A percentile compares a stretch with the other conserved stretches of the same genome.
Conservation (phyloP, 495 filamentous ascomycete genomes). For the Zalerion maritima region DNA sequence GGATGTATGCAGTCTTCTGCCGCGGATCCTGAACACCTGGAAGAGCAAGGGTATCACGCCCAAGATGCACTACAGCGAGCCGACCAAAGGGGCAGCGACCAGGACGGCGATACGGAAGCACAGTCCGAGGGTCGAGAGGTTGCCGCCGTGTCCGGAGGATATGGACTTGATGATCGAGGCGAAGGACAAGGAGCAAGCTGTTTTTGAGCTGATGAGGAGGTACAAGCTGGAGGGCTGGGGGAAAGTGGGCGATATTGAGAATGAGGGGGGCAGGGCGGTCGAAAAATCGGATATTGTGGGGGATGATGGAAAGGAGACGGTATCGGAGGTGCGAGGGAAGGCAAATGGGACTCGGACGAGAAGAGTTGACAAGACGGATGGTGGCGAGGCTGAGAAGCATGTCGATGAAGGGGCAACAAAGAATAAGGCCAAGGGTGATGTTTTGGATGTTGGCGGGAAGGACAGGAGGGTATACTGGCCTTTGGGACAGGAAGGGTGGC, state of each 20-base stretch:
- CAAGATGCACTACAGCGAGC: conserved; percentile 95
- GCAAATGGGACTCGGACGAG: conserved; percentile 12
- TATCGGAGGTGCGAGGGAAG: too few species aligned
- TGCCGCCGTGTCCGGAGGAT: conserved; percentile 66
- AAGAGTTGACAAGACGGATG: conserved; percentile 27
- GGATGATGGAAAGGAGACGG: conserved; percentile 8
- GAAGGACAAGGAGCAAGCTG: conserved; percentile 95
- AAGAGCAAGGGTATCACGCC: conserved; percentile 71
- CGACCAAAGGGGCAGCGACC: conserved; percentile 58
- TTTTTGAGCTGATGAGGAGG: conserved; percentile 82
- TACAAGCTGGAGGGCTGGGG: conserved; percentile 72
- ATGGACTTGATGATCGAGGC: conserved; percentile 99
- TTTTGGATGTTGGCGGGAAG: conserved; percentile 77
- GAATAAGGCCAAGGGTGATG: conserved; percentile 45
- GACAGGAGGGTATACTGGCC: conserved; percentile 90
- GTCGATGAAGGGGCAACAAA: conserved; percentile 27
- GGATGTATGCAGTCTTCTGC: conserved; percentile 59
- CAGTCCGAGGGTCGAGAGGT: conserved; percentile 53
- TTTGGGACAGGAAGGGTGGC: conserved; percentile 75
- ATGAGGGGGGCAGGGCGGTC: conserved; percentile 19
- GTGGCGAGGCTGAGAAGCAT: conserved; percentile 27
- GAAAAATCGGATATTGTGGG: conserved; percentile 9
- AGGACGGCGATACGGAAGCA: conserved; percentile 68
- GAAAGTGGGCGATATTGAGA: conserved; percentile 55
- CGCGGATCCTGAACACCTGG: conserved; percentile 75